Conservation (phyloP, 2,329 filamentous ascomycete genomes). For the Phaeosphaeriaceae sp. region DNA sequence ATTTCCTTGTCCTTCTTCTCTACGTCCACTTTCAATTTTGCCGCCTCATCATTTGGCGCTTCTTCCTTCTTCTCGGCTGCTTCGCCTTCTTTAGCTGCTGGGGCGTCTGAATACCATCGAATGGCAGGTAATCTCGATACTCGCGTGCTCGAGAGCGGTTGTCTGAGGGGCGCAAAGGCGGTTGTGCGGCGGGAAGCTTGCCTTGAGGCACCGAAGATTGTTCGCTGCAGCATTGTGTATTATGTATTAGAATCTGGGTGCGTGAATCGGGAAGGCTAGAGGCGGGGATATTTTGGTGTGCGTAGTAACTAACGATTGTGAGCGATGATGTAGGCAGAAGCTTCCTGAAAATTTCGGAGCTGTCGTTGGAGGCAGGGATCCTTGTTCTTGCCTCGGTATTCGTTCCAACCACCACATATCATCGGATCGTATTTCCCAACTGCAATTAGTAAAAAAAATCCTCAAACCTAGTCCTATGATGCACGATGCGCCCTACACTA, state of each 20-base stretch:
- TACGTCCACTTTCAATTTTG: constrained; percentile 66
- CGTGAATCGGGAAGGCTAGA: background rate
- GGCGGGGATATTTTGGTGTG: background rate
- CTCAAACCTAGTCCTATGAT: constrained; percentile 17
- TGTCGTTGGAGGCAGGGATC: constrained; percentile 9
- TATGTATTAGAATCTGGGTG: constrained; percentile 8
- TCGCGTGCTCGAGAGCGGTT: constrained; percentile 38
- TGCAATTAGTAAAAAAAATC: background rate
- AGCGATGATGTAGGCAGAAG: constrained; percentile 29
- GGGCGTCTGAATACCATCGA: constrained; percentile 58
- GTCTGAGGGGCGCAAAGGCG: constrained; percentile 46
- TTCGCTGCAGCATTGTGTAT: constrained; percentile 58
- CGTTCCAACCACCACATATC: constrained; percentile 20
- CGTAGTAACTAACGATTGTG: background rate
- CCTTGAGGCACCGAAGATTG: constrained; percentile 55
- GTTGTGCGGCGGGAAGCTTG: constrained; percentile 51
- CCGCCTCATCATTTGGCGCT: constrained; percentile 39
- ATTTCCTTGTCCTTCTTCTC: constrained; percentile 75
- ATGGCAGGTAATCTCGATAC: constrained; percentile 36
- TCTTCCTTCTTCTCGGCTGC: constrained; percentile 56
- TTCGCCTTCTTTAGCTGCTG: constrained; percentile 50
- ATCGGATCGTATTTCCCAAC: background rate
- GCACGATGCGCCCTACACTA: constrained; percentile 31
- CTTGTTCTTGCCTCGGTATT: constrained; percentile 29
- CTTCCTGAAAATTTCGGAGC: constrained; percentile 29